These are phyloP conservation scores for Coniophora puteana DNA, from an alignment of 1,284 basidiomycete genomes.

Conservation along the genomic window DNA sequence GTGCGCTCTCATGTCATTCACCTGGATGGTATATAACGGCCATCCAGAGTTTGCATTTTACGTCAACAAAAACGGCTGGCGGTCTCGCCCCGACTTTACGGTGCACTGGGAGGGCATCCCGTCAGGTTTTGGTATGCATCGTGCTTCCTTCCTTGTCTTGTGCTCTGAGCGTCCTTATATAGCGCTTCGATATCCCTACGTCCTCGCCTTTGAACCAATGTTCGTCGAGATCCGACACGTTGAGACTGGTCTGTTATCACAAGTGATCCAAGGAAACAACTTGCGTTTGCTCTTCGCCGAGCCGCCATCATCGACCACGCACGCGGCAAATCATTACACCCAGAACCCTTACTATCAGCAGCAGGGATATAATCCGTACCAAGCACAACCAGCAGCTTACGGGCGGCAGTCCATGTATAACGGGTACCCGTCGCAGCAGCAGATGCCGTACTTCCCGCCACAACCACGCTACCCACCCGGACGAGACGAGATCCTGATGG, in stretches of 20 bases:
- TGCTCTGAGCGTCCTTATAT: conserved; percentile 7
- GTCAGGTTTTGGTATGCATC: conserved; percentile 81
- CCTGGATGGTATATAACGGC: conserved; percentile 10
- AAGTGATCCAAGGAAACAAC: conserved; percentile 93
- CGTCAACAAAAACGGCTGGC: conserved; percentile 95
- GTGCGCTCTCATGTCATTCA: conserved; percentile 39
- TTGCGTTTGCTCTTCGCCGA: conserved; percentile 91
- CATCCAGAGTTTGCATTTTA: conserved; percentile 94
- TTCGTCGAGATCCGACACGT: conserved; percentile 98
- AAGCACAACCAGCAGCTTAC: conserved; percentile 22
- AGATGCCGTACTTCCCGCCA: conserved; percentile 34
- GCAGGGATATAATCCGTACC: conserved; percentile 36
- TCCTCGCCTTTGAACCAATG: conserved; percentile 93
- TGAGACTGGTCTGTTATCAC: conserved; percentile 87
- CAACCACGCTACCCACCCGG: conserved; percentile 44
- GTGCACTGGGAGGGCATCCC: conserved; percentile 97
- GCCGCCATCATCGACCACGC: conserved; percentile 81
- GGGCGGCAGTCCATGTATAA: conserved; percentile 31
- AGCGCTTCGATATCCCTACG: conserved; percentile 97
- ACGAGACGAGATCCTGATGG: conserved; percentile 76
- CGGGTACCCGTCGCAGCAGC: conserved; percentile 39
- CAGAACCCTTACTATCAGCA: conserved; percentile 30
- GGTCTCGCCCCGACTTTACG: conserved; percentile 89
- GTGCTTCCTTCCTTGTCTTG: conserved; percentile 4
- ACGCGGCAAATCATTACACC: conserved; percentile 33